A percentile compares a stretch with the other conserved stretches of the same genome.
Conservation (phyloP, 2,329 filamentous ascomycete species). For the Gnomoniopsis sp. region DNA sequence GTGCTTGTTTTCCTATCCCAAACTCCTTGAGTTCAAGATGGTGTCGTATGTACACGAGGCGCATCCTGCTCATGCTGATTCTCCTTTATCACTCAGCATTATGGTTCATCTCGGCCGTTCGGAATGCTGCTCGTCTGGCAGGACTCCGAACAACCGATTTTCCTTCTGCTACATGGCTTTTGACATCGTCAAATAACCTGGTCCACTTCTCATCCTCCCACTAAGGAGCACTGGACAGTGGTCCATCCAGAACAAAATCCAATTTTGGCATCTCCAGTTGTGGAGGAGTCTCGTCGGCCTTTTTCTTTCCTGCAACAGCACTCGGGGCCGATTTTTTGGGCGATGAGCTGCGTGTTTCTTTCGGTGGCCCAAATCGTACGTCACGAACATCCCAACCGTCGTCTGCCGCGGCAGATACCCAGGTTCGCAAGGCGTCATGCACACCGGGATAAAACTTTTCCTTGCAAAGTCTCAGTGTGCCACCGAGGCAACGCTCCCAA, state of each 20-base stretch:
- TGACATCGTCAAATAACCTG: constrained; percentile 24
- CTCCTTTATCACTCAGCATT: too few relatives aligned
- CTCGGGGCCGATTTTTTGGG: constrained; percentile 38
- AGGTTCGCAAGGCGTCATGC: constrained; percentile 83
- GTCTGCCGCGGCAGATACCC: constrained; percentile 81
- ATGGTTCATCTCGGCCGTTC: background rate
- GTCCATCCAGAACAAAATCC: constrained; percentile 41
- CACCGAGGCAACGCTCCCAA: constrained; percentile 86
- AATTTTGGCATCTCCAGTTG: constrained; percentile 60
- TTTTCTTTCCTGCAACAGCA: constrained; percentile 39
- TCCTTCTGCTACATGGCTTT: background rate
- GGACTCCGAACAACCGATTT: background rate
- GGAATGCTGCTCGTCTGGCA: background rate
- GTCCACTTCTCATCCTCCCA: constrained; percentile 26
- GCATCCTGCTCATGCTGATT: background rate
- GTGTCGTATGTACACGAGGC: background rate
- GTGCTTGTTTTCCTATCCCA: constrained; percentile 2
- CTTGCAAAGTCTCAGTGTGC: constrained; percentile 84
- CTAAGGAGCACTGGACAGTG: constrained; percentile 17
- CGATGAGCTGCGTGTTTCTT: constrained; percentile 38
- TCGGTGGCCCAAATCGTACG: constrained; percentile 69
- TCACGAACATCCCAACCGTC: constrained; percentile 84
- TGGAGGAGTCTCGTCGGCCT: constrained; percentile 50
- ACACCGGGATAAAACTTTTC: constrained; percentile 96
- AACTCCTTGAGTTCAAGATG: constrained; percentile 5